These are phyloP conservation scores for Tuctoria greenei DNA, from an alignment of 176 grass and related monocot genomes.

Conservation along the genomic window DNA sequence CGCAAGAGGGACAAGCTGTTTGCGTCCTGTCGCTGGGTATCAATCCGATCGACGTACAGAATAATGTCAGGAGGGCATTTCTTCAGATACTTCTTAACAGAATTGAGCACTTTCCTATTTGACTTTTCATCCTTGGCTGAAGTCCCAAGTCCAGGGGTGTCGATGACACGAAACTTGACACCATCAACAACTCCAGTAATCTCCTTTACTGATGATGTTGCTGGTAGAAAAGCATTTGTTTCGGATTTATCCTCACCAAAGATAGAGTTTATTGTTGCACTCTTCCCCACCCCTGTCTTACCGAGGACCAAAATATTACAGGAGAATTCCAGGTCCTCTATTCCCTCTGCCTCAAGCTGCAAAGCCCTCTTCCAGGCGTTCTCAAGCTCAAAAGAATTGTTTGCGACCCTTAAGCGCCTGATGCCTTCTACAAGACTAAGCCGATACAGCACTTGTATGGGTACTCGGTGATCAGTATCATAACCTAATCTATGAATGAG, in stretches of 20 bases:
- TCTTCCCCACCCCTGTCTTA: slow-evolving; percentile 90
- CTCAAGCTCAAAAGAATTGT: slow-evolving; percentile 54
- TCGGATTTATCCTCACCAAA: slow-evolving; percentile 68
- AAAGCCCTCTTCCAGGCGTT: slow-evolving; percentile 72
- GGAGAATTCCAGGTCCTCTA: slow-evolving; percentile 64
- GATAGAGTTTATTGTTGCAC: slow-evolving; percentile 90
- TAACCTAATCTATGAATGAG: slow-evolving; percentile 66
- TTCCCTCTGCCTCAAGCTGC: slow-evolving; percentile 61
- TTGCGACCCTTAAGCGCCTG: slow-evolving; percentile 47
- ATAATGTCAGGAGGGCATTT: slow-evolving; percentile 73
- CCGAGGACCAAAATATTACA: slow-evolving; percentile 89
- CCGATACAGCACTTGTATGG: slow-evolving; percentile 64
- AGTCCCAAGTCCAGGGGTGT: slow-evolving; percentile 82
- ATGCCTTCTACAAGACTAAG: slow-evolving; percentile 70
- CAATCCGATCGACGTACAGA: slow-evolving; percentile 86
- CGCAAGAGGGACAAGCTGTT: slow-evolving; percentile 58
- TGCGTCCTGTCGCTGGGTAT: slow-evolving; percentile 57
- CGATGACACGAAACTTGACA: slow-evolving; percentile 69
- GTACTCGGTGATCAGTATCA: slow-evolving; percentile 56
- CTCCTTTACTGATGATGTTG: slow-evolving; percentile 58
- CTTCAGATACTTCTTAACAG: slow-evolving; percentile 76
- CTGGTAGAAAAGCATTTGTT: slow-evolving; percentile 66
- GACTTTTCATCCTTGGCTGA: slow-evolving; percentile 56
- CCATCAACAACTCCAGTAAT: slow-evolving; percentile 68
- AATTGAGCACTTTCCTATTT: slow-evolving; percentile 70